Evolutionary conservation across 495 filamentous ascomycete species (phyloP).

Genomic region (Penicillium pancosmium): DNA sequence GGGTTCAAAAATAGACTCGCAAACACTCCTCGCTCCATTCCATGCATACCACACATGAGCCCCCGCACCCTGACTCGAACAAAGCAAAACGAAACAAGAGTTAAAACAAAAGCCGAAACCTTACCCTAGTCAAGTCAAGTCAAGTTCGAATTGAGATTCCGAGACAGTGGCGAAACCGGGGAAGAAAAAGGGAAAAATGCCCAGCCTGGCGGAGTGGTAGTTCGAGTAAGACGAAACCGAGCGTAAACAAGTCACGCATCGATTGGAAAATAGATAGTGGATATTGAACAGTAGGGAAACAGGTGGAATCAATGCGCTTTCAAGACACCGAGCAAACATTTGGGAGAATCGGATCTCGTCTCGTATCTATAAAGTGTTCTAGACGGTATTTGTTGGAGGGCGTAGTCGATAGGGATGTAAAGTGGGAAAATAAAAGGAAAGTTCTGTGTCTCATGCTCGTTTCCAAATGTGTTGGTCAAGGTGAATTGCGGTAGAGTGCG

Average conservation of each 20-base stretch:
- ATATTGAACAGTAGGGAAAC: slow-evolving; percentile 6
- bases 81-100: too few relatives aligned
- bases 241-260: background rate
- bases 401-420: background rate
- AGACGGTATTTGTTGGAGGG: slow-evolving; percentile 4
- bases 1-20: too few relatives aligned
- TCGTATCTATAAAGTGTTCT: slow-evolving; percentile 23
- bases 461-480: slow-evolving; percentile 1
- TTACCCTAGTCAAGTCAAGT: too few relatives aligned
- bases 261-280: background rate
- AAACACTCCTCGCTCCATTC: too few relatives aligned
- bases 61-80: too few relatives aligned
- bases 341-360: slow-evolving; percentile 18
- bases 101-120: too few relatives aligned
- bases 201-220: background rate
- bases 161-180: too few relatives aligned
- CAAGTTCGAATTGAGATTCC: too few relatives aligned
- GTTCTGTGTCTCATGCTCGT: slow-evolving; percentile 27
- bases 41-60: too few relatives aligned
- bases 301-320: slow-evolving; percentile 13
- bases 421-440: slow-evolving; percentile 6
- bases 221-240: too few relatives aligned
- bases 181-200: background rate
- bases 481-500: slow-evolving; percentile 1
- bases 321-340: slow-evolving; percentile 12